phyloP scores from a whole-genome alignment of 495 filamentous ascomycete species.

The Xylaria longipes region DNA sequence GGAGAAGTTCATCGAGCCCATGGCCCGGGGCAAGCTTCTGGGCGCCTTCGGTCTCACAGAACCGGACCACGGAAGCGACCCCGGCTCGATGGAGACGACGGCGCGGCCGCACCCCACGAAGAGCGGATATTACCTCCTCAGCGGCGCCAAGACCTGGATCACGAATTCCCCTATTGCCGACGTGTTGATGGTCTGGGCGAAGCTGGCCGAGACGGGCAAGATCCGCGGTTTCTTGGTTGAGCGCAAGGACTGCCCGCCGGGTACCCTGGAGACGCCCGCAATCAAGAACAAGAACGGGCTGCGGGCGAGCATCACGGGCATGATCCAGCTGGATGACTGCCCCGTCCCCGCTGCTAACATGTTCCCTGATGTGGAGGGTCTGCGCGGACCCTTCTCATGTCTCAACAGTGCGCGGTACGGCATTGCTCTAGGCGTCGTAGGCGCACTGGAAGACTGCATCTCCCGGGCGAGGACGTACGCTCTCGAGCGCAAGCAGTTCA shows the following conservation, averaged over 20 bases:
- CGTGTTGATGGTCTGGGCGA: slow-evolving; percentile 92
- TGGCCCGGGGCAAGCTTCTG: slow-evolving; percentile 86
- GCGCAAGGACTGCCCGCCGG: slow-evolving; percentile 77
- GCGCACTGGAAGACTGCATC: slow-evolving; percentile 91
- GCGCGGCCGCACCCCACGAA: slow-evolving; percentile 88
- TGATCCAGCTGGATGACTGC: slow-evolving; percentile 94
- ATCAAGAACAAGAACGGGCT: slow-evolving; percentile 97
- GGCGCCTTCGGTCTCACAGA: slow-evolving; percentile 96
- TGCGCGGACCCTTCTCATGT: slow-evolving; percentile 90
- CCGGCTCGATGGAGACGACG: slow-evolving; percentile 91
- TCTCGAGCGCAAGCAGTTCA: slow-evolving; percentile 94
- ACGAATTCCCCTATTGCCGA: slow-evolving; percentile 97
- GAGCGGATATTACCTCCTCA: slow-evolving; percentile 80
- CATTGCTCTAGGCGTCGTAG: slow-evolving; percentile 92
- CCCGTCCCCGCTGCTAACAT: slow-evolving; percentile 91
- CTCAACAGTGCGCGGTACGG: slow-evolving; percentile 92
- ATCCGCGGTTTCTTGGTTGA: slow-evolving; percentile 95
- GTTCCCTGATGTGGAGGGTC: slow-evolving; percentile 89
- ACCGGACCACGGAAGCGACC: slow-evolving; percentile 97
- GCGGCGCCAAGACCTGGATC: slow-evolving; percentile 96
- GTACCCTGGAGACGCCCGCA: slow-evolving; percentile 87
- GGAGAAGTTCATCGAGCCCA: slow-evolving; percentile 79
- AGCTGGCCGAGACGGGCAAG: slow-evolving; percentile 86
- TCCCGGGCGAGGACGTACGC: slow-evolving; percentile 81
- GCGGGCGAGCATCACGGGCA: slow-evolving; percentile 91